phyloP scores from a whole-genome alignment of 2,329 filamentous ascomycete species.

The Fusarium beomiforme region DNA sequence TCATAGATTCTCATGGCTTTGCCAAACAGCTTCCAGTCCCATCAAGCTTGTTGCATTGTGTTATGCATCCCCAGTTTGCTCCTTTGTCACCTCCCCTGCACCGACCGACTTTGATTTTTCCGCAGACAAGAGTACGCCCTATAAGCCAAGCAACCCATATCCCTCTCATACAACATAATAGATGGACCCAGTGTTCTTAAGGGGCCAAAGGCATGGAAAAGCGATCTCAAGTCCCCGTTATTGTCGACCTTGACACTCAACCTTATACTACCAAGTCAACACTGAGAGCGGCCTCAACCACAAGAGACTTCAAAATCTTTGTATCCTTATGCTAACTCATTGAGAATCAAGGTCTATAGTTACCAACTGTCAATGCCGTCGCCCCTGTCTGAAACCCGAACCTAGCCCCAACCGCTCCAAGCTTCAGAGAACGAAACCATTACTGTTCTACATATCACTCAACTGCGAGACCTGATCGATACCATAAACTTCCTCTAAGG shows the following conservation, averaged over 20 bases:
- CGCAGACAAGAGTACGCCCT: not conserved
- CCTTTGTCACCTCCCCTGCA: too few species aligned
- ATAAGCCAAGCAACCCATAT: rapidly evolving
- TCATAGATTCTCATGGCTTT: not conserved
- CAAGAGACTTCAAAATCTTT: too few species aligned
- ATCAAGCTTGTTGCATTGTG: too few species aligned
- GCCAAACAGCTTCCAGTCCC: rapidly evolving
- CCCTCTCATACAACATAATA: rapidly evolving
- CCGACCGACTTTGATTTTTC: not conserved
- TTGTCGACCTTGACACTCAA: not conserved
- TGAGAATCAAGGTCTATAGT: rapidly evolving
- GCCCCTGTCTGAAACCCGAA: not conserved
- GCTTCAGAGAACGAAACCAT: not conserved
- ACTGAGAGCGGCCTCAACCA: not conserved
- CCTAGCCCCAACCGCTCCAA: not conserved
- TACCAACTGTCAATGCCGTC: not conserved
- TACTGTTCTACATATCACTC: too few species aligned
- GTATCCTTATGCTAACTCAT: rapidly evolving
- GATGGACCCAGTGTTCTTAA: too few species aligned
- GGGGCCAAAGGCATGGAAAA: not conserved
- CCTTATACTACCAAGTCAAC: not conserved
- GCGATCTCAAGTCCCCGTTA: not conserved
- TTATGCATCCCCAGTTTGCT: too few species aligned
- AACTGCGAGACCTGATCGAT: not conserved
- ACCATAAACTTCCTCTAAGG: rapidly evolving